phyloP scores from a whole-genome alignment of 495 filamentous ascomycete species.

The Trichocladium uniseriatum region DNA sequence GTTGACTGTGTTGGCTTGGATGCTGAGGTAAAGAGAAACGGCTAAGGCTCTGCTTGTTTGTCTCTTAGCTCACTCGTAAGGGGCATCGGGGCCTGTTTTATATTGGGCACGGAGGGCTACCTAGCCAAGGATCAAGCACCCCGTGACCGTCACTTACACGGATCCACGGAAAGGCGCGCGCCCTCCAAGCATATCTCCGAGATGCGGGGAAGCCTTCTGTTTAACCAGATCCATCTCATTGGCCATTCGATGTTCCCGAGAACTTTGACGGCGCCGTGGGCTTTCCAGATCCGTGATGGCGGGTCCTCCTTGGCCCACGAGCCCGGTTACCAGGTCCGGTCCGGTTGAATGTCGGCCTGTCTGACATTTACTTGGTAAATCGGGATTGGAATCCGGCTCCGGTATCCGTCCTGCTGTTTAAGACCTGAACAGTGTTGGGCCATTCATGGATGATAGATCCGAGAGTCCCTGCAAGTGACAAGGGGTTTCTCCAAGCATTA shows the following conservation, averaged over 20 bases:
- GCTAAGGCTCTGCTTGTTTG: not conserved
- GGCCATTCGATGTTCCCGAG: slow-evolving; percentile 1
- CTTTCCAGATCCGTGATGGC: slow-evolving; percentile 14
- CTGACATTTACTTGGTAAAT: too few species aligned
- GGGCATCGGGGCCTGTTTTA: slow-evolving; percentile 1
- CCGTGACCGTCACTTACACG: slow-evolving; percentile 12
- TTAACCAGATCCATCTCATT: slow-evolving; percentile 17
- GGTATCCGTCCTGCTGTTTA: too few species aligned
- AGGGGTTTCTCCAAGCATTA: too few species aligned
- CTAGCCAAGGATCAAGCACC: not conserved
- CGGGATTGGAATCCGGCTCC: too few species aligned
- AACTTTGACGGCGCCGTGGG: not conserved
- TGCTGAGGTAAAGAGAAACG: not conserved
- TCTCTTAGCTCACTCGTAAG: not conserved
- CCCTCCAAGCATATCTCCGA: not conserved
- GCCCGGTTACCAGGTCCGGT: slow-evolving; percentile 8
- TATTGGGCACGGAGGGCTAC: not conserved
- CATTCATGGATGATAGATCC: too few species aligned
- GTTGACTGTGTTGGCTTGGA: not conserved
- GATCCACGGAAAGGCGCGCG: too few species aligned
- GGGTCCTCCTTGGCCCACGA: slow-evolving; percentile 2
- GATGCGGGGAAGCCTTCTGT: not conserved
- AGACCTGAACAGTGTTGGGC: too few species aligned
- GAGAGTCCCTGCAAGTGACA: too few species aligned
- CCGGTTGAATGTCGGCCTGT: not conserved